Evolutionary conservation across 2,329 filamentous ascomycete species (phyloP), one percentile per base, ranked within the genome.

Genomic region (Fusarium pseudograminearum): DNA sequence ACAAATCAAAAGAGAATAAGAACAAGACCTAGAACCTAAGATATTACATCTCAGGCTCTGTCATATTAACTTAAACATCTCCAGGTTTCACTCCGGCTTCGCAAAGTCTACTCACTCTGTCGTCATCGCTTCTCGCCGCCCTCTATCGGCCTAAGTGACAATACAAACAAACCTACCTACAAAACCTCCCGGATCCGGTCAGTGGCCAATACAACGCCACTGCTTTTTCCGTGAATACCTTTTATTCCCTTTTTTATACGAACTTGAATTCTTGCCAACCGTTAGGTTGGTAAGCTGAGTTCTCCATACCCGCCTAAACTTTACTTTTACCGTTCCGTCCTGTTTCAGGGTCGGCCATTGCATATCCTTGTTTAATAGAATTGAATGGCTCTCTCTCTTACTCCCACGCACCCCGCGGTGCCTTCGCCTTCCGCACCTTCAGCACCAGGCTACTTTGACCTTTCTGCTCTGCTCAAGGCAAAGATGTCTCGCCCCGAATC

Each of bases 401-500:
- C 65, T 70, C 73, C 74, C 47, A 68, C 69, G 72, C 77, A 76
- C 76, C 75, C 73, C 74, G 73, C 73, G 74, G 75, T 77, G 76
- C 73, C 75, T 76, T 40, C 48, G 31, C 48, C 48, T 52, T 52
- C 48, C n/a, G 33, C 34, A 40, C 33, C 48, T 30, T 40, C 48
- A 41, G 48, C 48, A n/a, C 48, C 48, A 28, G 48, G 48, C 36
- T 76, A 78, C 72, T 78, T 79, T 76, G 78, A 79, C 57, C 73
- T 73, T 45, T 68, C 78, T 70, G 74, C 78, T 70, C 64, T 78
- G 58, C 73, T 76, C 69, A 79, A 80, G 70, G 73, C 73, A 73
- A 80, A 76, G 67, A 81, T 81, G 79, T 77, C 78, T 52, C 76
- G 78, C 36, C 75, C 78, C 61, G 73, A 75, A 57, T 81, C 80